Conservation (phyloP, 805 yeast species). For the Spathaspora arborariae region DNA sequence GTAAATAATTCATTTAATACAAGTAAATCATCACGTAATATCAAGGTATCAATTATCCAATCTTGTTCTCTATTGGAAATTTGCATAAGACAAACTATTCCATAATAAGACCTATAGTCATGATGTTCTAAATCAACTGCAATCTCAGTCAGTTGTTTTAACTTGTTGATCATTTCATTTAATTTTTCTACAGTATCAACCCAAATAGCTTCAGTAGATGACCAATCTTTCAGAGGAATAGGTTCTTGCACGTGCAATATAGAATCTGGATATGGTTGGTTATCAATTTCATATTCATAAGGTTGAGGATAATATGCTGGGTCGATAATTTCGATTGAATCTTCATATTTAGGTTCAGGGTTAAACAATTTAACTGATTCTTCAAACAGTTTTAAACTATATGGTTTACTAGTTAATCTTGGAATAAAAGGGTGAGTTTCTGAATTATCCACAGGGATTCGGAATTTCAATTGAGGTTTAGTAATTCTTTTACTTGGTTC, state of each 20-base stretch:
- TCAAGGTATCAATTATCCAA: conserved; percentile 82
- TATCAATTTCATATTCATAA: conserved; percentile 68
- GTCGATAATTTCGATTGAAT: conserved; percentile 30
- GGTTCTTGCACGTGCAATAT: conserved; percentile 43
- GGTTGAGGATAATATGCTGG: conserved; percentile 77
- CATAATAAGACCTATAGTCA: conserved; percentile 84
- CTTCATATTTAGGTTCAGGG: conserved; percentile 24
- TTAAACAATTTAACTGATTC: conserved; percentile 35
- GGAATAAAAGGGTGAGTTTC: conserved; percentile 77
- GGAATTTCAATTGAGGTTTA: conserved; percentile 72
- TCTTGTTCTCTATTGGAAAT: conserved; percentile 78
- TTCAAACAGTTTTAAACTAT: conserved; percentile 55
- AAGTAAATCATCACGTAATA: conserved; percentile 67
- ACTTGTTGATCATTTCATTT: conserved; percentile 48
- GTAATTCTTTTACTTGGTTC: conserved; percentile 27
- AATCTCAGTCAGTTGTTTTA: conserved; percentile 53
- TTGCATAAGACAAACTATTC: conserved; percentile 91
- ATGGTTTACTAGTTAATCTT: conserved; percentile 65
- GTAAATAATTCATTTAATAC: conserved; percentile 72
- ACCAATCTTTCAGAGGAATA: conserved; percentile 61
- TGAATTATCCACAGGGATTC: conserved; percentile 58
- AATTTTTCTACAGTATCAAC: conserved; percentile 59
- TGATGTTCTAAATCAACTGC: conserved; percentile 98
- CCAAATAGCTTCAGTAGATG: conserved; percentile 60
- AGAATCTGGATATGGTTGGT: conserved; percentile 62